phyloP scores from a whole-genome alignment of 306 rosid species.

The Albizia julibrissin region DNA sequence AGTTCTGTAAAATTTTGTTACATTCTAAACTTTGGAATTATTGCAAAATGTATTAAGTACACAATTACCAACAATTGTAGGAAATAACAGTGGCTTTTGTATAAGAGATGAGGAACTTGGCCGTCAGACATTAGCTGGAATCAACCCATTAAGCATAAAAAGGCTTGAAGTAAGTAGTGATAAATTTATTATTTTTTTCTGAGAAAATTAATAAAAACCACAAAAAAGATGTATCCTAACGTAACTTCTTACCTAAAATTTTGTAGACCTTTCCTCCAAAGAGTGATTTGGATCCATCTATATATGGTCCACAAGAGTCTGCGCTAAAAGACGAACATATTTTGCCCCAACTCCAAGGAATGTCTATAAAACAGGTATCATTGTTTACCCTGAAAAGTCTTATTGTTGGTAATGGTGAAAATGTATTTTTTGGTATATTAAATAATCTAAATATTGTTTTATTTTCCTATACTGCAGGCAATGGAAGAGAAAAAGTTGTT shows the following conservation, averaged over 20 bases:
- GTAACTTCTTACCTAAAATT: not conserved
- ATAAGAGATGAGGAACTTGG: conserved; percentile 46
- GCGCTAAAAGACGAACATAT: conserved; percentile 52
- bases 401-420: not conserved
- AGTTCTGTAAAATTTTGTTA: not conserved
- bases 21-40: not conserved
- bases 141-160: conserved; percentile 44
- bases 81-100: not conserved
- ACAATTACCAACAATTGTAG: conserved; percentile 3
- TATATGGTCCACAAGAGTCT: conserved; percentile 44
- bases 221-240: not conserved
- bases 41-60: not conserved
- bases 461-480: conserved; percentile 17
- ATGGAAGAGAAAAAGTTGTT: conserved; percentile 37
- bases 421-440: too few relatives aligned
- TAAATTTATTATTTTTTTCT: too few relatives aligned
- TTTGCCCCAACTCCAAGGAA: conserved; percentile 31
- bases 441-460: too few relatives aligned
- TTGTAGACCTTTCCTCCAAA: conserved; percentile 41
- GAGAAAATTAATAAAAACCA: not conserved
- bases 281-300: conserved; percentile 39
- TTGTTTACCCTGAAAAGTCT: not conserved
- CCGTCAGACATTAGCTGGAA: conserved; percentile 45
- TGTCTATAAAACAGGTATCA: conserved; percentile 47
- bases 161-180: conserved; percentile 34